Conservation (phyloP, 192 early-diverging fungal genomes). For the Coemansia sp. region DNA sequence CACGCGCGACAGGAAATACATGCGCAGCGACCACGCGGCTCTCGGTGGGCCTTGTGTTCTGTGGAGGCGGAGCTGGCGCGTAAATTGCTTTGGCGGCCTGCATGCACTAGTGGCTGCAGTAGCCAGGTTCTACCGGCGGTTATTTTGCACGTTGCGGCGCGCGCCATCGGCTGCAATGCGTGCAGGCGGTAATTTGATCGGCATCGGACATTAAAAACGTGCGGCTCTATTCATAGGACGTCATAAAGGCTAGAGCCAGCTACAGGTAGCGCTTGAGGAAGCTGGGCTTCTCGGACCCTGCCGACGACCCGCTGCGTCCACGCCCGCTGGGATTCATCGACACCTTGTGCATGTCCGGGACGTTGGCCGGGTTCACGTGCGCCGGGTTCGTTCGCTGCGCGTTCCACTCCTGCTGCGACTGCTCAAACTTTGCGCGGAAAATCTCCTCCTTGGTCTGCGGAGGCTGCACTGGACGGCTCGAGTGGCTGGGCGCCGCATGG, state of each 20-base stretch:
- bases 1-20: not conserved
- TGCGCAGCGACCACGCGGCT: not conserved
- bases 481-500: slow-evolving; percentile 3
- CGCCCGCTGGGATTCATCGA: slow-evolving; percentile 20
- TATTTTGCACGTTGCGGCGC: too few relatives aligned
- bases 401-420: slow-evolving; percentile 48
- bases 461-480: slow-evolving; percentile 7
- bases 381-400: slow-evolving; percentile 13
- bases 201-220: too few relatives aligned
- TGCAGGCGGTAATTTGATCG: too few relatives aligned
- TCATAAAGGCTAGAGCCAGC: too few relatives aligned
- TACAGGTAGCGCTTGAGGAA: slow-evolving; percentile 34
- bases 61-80: too few relatives aligned
- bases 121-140: too few relatives aligned
- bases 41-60: not conserved
- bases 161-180: too few relatives aligned
- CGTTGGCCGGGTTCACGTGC: slow-evolving; percentile 16
- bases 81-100: too few relatives aligned
- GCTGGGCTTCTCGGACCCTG: slow-evolving; percentile 14
- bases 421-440: slow-evolving; percentile 48
- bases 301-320: slow-evolving; percentile 26
- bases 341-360: slow-evolving; percentile 47
- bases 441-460: slow-evolving; percentile 36
- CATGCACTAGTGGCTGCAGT: too few relatives aligned
- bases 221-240: too few relatives aligned